Base-by-base conservation (phyloP, 2,329 filamentous ascomycete genomes). In the Hypoxylon sp. region DNA sequence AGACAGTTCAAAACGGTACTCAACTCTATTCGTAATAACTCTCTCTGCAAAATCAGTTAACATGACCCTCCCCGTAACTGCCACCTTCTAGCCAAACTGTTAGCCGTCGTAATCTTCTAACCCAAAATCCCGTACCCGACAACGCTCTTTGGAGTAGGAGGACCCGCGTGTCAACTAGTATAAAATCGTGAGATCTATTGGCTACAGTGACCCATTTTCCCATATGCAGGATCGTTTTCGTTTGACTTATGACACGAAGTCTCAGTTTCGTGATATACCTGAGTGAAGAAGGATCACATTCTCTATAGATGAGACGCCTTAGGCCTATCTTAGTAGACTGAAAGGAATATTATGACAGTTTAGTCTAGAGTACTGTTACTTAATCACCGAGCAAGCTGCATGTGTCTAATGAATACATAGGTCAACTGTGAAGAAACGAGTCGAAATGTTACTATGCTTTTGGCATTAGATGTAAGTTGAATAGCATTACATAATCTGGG, bases 401-500 rank as follows among this genome's bases (percentile, higher is more conserved):
- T 9, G 28, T 30, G 9, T 30, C 28, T 30, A 30, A 2, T 9
- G 6, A 7, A 30, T 7, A 30, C 25, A 7, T n/a, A 21, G 14
- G 19, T 19, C 38, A 4, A 19, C 19, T 21, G 7, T 19, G 17
- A 43, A 19, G 17, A 43, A 43, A 10, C 9, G 17, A 11, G 9
- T 17, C 36, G n/a, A 41, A 9, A 2, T n/a, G n/a, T 7, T 17
- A 41, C 5, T 17, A 19, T 17, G 7, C 2, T 10, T 41, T 21
- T 11, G 14, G 17, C 9, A 17, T 9, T 9, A 10, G 6, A 7
- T 21, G 38, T 21, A 43, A 2, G 38, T 43, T 43, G 38, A 21
- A 48, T 28, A 17, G 30, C 28, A 48, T 57, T 45, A 57, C 53
- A 48, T 48, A 57, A 57, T 57, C 53, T 48, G 9, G 36, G 53